phyloP scores from a whole-genome alignment of 2,329 filamentous ascomycete genomes.

The Apiospora saccharicola region DNA sequence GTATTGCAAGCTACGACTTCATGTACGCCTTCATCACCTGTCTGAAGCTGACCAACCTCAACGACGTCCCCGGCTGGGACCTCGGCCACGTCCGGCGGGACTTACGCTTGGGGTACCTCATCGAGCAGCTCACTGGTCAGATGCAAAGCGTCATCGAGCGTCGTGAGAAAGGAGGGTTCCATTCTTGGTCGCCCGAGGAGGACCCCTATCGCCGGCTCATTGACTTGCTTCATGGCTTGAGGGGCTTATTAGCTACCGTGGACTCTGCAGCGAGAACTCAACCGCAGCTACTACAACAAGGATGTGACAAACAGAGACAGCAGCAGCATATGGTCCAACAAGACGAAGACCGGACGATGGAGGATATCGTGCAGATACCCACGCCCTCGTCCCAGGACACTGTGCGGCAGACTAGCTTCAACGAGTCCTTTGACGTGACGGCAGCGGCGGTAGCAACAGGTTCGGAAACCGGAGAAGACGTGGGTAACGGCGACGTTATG shows the following conservation, averaged over 20 bases:
- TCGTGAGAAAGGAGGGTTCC: background rate
- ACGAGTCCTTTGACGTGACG: background rate
- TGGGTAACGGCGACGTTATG: background rate
- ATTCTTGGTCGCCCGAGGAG: background rate
- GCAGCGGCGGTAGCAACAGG: background rate
- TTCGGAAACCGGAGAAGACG: background rate
- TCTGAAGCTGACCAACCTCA: constrained; percentile 55
- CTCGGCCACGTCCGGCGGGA: constrained; percentile 45
- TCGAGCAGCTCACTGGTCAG: constrained; percentile 42
- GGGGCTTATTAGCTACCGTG: background rate
- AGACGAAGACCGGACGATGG: background rate
- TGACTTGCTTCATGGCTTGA: constrained; percentile 8
- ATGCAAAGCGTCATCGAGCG: constrained; percentile 31
- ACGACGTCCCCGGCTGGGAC: constrained; percentile 55
- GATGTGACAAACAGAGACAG: background rate
- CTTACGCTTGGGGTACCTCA: constrained; percentile 43
- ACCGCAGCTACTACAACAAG: background rate
- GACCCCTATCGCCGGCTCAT: constrained; percentile 12
- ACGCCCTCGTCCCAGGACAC: background rate
- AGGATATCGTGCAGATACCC: background rate
- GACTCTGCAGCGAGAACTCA: background rate
- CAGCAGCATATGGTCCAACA: background rate
- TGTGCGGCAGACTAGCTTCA: too few relatives aligned
- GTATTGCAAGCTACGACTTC: constrained; percentile 55
- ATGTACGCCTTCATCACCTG: constrained; percentile 55